Conservation (phyloP, 176 grass and related monocot genomes). For the Avena eriantha region DNA sequence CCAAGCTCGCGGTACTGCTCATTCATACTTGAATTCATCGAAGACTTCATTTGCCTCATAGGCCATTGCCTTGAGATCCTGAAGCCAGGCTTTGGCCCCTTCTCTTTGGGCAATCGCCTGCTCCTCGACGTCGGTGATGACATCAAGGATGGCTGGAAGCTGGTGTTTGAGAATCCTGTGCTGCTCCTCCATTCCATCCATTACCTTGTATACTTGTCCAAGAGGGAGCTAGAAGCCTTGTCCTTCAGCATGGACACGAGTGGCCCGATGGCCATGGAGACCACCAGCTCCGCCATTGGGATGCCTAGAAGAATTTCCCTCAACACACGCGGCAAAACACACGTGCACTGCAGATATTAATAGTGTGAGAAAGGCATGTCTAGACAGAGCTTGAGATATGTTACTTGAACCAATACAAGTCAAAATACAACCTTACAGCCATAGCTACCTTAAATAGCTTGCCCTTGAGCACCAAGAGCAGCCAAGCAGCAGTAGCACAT, state of each 20-base stretch:
- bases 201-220: neutral
- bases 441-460: too few species aligned
- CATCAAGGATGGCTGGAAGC: neutral
- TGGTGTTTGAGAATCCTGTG: neutral
- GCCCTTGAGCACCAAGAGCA: too few species aligned
- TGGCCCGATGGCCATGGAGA: neutral
- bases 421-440: too few species aligned
- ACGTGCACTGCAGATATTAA: too few species aligned
- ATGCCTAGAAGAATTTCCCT: too few species aligned
- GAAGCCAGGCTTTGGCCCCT: neutral
- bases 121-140: neutral
- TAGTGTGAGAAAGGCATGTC: too few species aligned
- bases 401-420: too few species aligned
- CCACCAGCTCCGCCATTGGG: neutral
- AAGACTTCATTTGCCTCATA: conserved; percentile 49
- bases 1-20: neutral
- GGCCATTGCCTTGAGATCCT: conserved; percentile 30
- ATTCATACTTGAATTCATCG: conserved; percentile 40
- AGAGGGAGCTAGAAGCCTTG: neutral
- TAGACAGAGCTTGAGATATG: too few species aligned
- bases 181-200: neutral
- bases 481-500: too few species aligned
- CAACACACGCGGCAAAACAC: neutral
- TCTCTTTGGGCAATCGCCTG: neutral
- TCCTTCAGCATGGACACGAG: neutral